A percentile compares a stretch with the other conserved stretches of the same genome.
Evolutionary conservation across 176 grass and related monocot species (phyloP).

Genomic region (Phoenix dactylifera): DNA sequence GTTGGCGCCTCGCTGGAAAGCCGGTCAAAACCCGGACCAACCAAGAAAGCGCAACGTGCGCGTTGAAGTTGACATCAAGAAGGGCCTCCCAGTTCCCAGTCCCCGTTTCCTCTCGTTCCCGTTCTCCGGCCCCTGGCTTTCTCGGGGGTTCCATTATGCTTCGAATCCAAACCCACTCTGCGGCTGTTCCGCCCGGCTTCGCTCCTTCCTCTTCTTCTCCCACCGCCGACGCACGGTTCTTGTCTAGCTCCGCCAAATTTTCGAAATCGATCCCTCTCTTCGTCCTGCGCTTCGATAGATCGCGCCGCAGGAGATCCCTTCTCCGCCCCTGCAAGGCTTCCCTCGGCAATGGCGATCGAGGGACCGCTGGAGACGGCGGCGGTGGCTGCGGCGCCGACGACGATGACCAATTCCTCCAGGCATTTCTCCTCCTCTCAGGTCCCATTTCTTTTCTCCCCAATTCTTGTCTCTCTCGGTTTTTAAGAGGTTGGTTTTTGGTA

Average conservation of each 20-base stretch:
- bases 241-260: not conserved
- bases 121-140: too few species aligned
- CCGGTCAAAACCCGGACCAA: too few species aligned
- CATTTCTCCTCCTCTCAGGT: slow-evolving; percentile 1
- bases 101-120: too few species aligned
- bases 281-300: not conserved
- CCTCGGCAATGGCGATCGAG: not conserved
- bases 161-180: too few species aligned
- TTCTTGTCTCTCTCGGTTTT: not conserved
- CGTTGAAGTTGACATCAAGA: too few species aligned
- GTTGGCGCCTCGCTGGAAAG: too few species aligned
- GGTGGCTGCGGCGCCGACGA: not conserved
- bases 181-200: too few species aligned
- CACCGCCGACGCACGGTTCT: too few species aligned
- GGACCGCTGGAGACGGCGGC: not conserved
- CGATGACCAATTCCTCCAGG: not conserved
- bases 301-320: not conserved
- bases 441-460: not conserved
- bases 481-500: not conserved
- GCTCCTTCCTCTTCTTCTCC: too few species aligned
- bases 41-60: too few species aligned
- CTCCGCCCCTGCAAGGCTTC: not conserved
- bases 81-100: too few species aligned
- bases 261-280: not conserved
- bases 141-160: too few species aligned